Conservation (phyloP, 1,139 yeast genomes). For the Debaryomyces psychrophilus region DNA sequence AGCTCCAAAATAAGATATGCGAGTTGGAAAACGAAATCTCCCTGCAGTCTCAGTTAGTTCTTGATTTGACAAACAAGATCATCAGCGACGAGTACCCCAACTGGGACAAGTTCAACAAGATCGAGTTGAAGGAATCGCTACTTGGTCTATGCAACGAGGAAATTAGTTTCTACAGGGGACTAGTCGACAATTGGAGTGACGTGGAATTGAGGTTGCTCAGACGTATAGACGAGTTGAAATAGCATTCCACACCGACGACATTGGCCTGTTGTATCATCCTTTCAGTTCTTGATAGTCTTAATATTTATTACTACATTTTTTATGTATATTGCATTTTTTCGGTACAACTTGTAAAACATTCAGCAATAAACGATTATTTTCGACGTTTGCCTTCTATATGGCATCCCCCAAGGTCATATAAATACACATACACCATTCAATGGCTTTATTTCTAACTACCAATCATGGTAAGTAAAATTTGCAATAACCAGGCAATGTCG, state of each 20-base stretch:
- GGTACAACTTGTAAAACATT: neutral
- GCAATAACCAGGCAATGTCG: conserved; percentile 1
- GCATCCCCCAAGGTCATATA: neutral
- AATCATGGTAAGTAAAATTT: neutral
- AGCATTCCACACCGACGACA: neutral
- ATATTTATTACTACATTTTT: conserved; percentile 9
- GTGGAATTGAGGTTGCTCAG: conserved; percentile 51
- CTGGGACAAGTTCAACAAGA: conserved; percentile 79
- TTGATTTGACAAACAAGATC: conserved; percentile 67
- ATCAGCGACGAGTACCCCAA: conserved; percentile 80
- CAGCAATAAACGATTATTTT: neutral
- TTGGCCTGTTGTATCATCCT: neutral
- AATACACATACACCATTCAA: no score
- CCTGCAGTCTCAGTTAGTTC: conserved; percentile 49
- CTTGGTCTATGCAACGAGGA: conserved; percentile 74
- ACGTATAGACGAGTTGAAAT: conserved; percentile 39
- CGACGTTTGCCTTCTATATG: no score
- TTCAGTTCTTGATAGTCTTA: conserved; percentile 5
- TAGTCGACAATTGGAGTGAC: conserved; percentile 72
- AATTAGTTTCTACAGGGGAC: conserved; percentile 70
- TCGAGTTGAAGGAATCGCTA: conserved; percentile 74
- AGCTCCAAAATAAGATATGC: conserved; percentile 35
- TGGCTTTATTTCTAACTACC: neutral
- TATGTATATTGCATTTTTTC: neutral
- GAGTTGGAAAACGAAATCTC: conserved; percentile 57